These are phyloP conservation scores for Avena atlantica DNA, from an alignment of 176 grass and related monocot genomes.

Conservation along the genomic window DNA sequence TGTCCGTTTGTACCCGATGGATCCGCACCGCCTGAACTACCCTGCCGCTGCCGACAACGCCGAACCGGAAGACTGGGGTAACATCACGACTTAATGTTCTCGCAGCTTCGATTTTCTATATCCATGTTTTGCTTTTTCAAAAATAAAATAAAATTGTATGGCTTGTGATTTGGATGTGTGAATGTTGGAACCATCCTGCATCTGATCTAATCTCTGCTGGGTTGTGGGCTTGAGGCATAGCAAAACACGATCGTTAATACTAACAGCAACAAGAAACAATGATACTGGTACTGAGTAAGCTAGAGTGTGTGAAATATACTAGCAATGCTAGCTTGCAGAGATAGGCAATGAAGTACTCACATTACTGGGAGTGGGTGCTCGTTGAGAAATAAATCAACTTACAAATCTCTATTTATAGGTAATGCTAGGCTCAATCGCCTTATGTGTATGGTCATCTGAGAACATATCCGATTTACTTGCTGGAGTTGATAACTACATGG, in stretches of 20 bases:
- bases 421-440: neutral
- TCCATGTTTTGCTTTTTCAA: neutral
- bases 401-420: neutral
- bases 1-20: constrained; percentile 74
- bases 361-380: neutral
- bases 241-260: neutral
- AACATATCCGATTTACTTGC: neutral
- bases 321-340: neutral
- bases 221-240: neutral
- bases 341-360: neutral
- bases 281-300: neutral
- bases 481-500: neutral
- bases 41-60: constrained; percentile 42
- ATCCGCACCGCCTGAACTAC: constrained; percentile 64
- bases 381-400: neutral
- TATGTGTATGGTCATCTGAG: neutral
- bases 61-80: constrained; percentile 79
- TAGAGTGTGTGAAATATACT: neutral
- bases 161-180: neutral
- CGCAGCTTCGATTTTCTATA: neutral
- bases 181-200: neutral
- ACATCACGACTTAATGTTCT: neutral
- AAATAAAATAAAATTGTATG: neutral
- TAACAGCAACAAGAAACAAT: neutral
- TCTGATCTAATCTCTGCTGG: neutral